Conservation (phyloP, 1,139 yeast genomes). For the Yamadazyma jaroonii region DNA sequence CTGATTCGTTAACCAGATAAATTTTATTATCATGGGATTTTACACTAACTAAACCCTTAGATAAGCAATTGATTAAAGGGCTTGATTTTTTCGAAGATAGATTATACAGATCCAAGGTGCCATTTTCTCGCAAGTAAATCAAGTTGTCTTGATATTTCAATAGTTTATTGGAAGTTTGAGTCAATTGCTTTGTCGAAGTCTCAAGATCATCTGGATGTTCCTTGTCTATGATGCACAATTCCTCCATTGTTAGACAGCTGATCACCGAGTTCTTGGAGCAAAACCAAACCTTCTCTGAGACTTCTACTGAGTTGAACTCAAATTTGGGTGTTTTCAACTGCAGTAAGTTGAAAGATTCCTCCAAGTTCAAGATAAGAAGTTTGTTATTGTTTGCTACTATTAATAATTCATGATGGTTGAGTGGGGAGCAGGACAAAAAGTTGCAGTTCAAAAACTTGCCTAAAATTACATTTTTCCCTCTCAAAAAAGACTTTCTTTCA, state of each 20-base stretch:
- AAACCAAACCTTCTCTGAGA: conserved; percentile 24
- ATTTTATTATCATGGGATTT: conserved; percentile 29
- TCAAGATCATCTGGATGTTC: background rate
- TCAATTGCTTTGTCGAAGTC: background rate
- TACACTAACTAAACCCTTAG: conserved; percentile 36
- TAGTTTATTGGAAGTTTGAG: conserved; percentile 7
- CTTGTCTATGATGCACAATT: conserved; percentile 9
- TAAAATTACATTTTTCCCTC: conserved; percentile 58
- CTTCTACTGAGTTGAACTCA: conserved; percentile 17
- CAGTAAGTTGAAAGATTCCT: conserved; percentile 20
- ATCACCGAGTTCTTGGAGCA: conserved; percentile 13
- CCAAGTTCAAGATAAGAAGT: conserved; percentile 28
- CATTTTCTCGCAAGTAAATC: conserved; percentile 28
- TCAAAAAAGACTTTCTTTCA: conserved; percentile 10
- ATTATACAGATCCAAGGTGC: conserved; percentile 27
- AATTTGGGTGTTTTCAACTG: conserved; percentile 17
- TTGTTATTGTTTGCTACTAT: conserved; percentile 44
- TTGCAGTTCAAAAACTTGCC: conserved; percentile 46
- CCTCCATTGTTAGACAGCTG: conserved; percentile 10
- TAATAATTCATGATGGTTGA: conserved; percentile 39
- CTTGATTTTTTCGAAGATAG: conserved; percentile 11
- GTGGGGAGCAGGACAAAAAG: conserved; percentile 38
- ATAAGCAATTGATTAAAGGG: conserved; percentile 30
- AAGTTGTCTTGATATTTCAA: conserved; percentile 18
- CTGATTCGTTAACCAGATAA: conserved; percentile 41